Conservation (phyloP, 2,329 filamentous ascomycete genomes). For the Fusarium odoratissimum region DNA sequence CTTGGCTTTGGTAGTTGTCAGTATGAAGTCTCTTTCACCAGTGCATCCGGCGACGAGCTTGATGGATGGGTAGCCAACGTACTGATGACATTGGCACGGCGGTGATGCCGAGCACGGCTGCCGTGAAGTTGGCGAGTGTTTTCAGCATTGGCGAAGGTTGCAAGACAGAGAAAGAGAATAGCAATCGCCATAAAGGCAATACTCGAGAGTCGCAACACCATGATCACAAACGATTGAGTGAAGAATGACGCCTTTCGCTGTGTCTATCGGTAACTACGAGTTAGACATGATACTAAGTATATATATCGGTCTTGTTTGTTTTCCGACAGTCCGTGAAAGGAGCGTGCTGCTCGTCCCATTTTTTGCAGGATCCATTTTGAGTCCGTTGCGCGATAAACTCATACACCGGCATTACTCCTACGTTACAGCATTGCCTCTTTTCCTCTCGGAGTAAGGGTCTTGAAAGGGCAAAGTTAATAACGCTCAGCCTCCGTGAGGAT, state of each 20-base stretch:
- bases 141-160: neutral
- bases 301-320: neutral
- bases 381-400: neutral
- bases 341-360: neutral
- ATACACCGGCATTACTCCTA: neutral
- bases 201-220: neutral
- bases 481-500: neutral
- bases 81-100: conserved; percentile 7
- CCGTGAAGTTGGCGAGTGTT: neutral
- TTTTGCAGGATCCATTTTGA: neutral
- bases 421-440: neutral
- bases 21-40: neutral
- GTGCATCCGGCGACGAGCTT: no score
- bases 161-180: conserved; percentile 1
- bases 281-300: neutral
- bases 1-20: neutral
- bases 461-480: neutral
- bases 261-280: no score
- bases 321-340: neutral
- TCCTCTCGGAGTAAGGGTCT: neutral
- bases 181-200: conserved; percentile 1
- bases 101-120: neutral
- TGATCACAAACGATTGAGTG: neutral
- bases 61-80: neutral
- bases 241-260: neutral